phyloP scores from a whole-genome alignment of 2,329 filamentous ascomycete species.

The Myriangium duriaei region DNA sequence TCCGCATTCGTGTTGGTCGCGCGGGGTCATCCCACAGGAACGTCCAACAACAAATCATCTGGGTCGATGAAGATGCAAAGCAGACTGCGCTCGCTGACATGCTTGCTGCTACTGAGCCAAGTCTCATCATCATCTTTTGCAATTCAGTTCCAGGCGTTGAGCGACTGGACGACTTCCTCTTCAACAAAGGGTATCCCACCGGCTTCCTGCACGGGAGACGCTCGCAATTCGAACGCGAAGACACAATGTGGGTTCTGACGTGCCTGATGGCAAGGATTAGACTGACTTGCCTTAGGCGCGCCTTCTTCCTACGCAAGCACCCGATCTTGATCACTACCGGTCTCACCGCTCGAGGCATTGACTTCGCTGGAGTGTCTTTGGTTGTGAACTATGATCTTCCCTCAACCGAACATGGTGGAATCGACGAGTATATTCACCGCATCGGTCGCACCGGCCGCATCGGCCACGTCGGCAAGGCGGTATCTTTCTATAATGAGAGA shows the following conservation, averaged over 20 bases:
- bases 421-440: conserved; percentile 85
- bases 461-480: conserved; percentile 72
- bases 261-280: not conserved
- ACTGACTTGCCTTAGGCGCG: conserved; percentile 36
- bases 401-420: conserved; percentile 61
- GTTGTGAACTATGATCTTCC: conserved; percentile 93
- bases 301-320: conserved; percentile 61
- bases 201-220: conserved; percentile 83
- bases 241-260: conserved; percentile 54
- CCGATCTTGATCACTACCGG: conserved; percentile 81
- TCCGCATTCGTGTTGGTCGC: conserved; percentile 77
- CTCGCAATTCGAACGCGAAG: conserved; percentile 82
- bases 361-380: conserved; percentile 75
- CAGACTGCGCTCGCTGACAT: conserved; percentile 59
- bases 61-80: conserved; percentile 54
- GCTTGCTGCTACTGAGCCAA: conserved; percentile 55
- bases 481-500: conserved; percentile 73
- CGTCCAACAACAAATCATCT: conserved; percentile 65
- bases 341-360: conserved; percentile 75
- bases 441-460: conserved; percentile 95
- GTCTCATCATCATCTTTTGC: conserved; percentile 79
- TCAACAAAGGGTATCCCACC: conserved; percentile 63
- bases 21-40: conserved; percentile 72
- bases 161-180: conserved; percentile 76
- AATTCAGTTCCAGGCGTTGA: conserved; percentile 71